Percentiles rank a stretch among this genome's conserved stretches.
Conservation (phyloP, 257 asterid species). For the Salvia splendens region DNA sequence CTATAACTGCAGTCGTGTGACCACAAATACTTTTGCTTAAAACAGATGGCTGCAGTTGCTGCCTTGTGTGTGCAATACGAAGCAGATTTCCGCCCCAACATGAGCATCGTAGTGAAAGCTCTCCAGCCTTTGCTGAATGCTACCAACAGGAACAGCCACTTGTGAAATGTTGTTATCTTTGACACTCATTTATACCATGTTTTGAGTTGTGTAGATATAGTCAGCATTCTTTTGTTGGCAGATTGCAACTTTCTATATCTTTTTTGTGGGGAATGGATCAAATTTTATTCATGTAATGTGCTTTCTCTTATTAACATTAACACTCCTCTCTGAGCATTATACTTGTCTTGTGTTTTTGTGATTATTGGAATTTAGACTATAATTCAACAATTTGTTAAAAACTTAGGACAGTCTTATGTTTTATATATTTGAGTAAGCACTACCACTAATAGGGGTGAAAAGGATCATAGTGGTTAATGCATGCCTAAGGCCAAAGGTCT, state of each 20-base stretch:
- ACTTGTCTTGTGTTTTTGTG: too few species aligned
- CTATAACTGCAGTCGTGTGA: neutral
- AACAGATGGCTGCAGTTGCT: conserved; percentile 89
- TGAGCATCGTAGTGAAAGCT: conserved; percentile 81
- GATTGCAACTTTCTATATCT: neutral
- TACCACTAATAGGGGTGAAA: neutral
- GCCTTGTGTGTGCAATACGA: conserved; percentile 76
- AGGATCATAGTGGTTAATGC: neutral
- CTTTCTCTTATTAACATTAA: neutral
- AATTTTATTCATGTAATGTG: neutral
- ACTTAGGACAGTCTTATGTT: too few species aligned
- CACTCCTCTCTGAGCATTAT: too few species aligned
- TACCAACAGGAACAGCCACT: conserved; percentile 50
- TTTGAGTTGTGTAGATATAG: conserved; percentile 26
- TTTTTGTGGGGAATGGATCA: conserved; percentile 19
- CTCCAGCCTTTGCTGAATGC: conserved; percentile 73
- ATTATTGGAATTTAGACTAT: too few species aligned
- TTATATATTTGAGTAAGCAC: too few species aligned
- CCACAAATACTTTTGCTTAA: neutral
- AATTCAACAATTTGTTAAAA: too few species aligned
- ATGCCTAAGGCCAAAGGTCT: too few species aligned
- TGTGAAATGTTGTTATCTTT: conserved; percentile 35
- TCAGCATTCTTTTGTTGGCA: conserved; percentile 30
- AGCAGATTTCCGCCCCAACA: conserved; percentile 76
- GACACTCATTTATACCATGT: neutral